Conservation (phyloP, 352 stramenopile species). For the Globisporangium cystogenes region DNA sequence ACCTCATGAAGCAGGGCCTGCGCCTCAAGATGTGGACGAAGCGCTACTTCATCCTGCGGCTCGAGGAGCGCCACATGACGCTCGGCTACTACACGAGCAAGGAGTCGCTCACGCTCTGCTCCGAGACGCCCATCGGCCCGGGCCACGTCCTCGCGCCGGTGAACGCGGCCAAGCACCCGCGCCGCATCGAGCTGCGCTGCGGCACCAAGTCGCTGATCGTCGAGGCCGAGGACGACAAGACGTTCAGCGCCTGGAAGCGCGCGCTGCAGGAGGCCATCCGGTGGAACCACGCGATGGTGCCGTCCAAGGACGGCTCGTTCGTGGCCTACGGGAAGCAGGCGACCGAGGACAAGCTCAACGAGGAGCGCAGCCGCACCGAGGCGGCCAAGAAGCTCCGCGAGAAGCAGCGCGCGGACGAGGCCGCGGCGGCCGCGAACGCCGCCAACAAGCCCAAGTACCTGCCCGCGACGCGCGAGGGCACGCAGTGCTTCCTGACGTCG, state of each 20-base stretch:
- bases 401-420: constrained; percentile 69
- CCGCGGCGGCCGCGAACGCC: constrained; percentile 45
- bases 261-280: constrained; percentile 76
- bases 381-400: constrained; percentile 73
- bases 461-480: constrained; percentile 52
- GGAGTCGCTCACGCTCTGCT: constrained; percentile 72
- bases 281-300: constrained; percentile 87
- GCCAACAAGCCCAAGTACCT: constrained; percentile 82
- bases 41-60: constrained; percentile 83
- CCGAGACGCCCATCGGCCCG: constrained; percentile 76
- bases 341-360: constrained; percentile 58
- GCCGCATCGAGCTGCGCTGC: constrained; percentile 61
- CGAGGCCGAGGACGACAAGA: constrained; percentile 58
- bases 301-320: constrained; percentile 68
- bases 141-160: constrained; percentile 47
- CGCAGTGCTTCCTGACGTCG: constrained; percentile 81
- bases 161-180: constrained; percentile 46
- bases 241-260: constrained; percentile 58
- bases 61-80: constrained; percentile 87
- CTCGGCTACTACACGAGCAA: constrained; percentile 85
- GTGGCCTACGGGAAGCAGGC: constrained; percentile 79
- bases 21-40: constrained; percentile 76
- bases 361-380: constrained; percentile 62
- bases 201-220: constrained; percentile 69
- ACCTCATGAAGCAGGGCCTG: constrained; percentile 78